phyloP scores from a whole-genome alignment of 2,329 filamentous ascomycete genomes.

The Epichloe brachyelytri region DNA sequence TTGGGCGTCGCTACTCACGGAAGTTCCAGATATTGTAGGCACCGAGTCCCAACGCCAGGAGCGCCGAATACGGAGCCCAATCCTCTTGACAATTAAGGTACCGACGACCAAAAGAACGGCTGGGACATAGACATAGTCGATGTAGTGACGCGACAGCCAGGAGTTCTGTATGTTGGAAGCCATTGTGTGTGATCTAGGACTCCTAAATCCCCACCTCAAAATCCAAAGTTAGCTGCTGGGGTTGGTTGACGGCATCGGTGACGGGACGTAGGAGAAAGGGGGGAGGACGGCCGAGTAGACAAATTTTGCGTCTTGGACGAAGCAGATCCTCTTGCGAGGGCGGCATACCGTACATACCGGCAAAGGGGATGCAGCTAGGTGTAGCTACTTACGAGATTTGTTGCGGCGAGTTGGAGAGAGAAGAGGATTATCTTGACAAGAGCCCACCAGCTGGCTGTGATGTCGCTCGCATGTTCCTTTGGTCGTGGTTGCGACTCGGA shows the following conservation, averaged over 20 bases:
- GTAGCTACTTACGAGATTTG: not conserved
- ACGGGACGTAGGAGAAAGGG: not conserved
- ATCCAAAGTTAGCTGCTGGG: not conserved
- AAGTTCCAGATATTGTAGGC: constrained; percentile 58
- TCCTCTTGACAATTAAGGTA: constrained; percentile 67
- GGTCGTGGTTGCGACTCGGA: not conserved
- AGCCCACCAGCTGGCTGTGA: not conserved
- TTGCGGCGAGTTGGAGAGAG: not conserved
- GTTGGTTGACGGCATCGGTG: not conserved
- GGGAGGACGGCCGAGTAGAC: not conserved
- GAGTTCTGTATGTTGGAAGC: constrained; percentile 15
- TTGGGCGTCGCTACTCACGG: constrained; percentile 38
- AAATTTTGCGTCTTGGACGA: not conserved
- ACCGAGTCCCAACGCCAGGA: constrained; percentile 52
- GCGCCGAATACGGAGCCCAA: constrained; percentile 58
- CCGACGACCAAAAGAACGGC: constrained; percentile 67
- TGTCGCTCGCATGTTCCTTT: not conserved
- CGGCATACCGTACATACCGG: too few species aligned
- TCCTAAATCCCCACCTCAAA: not conserved
- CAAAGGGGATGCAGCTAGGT: not conserved
- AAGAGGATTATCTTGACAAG: not conserved
- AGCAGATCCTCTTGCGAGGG: not conserved
- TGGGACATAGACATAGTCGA: constrained; percentile 75
- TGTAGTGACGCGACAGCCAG: constrained; percentile 44
- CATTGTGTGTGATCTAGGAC: constrained; percentile 10